Evolutionary conservation across 306 rosid genomes (phyloP).

Genomic region (Vigna angularis): DNA sequence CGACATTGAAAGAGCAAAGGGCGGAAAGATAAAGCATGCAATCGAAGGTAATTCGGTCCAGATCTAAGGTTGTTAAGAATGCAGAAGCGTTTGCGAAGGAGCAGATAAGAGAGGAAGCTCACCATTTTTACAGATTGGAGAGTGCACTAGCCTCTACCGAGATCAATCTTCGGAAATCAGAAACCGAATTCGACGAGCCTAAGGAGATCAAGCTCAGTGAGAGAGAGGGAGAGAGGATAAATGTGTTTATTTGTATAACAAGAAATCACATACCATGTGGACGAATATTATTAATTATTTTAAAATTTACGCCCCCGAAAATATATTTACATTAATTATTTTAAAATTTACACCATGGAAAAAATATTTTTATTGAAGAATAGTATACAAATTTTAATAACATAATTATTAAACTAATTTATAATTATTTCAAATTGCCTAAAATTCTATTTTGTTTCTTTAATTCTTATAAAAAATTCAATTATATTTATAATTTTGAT

Average conservation of each 20-base stretch:
- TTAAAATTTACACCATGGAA: too few species aligned
- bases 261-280: slow-evolving; percentile 36
- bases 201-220: slow-evolving; percentile 56
- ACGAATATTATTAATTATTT: background rate
- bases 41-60: slow-evolving; percentile 56
- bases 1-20: slow-evolving; percentile 22
- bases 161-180: slow-evolving; percentile 53
- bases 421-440: too few species aligned
- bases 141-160: slow-evolving; percentile 43
- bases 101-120: slow-evolving; percentile 50
- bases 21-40: slow-evolving; percentile 42
- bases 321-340: too few species aligned
- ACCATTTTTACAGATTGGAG: slow-evolving; percentile 73
- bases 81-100: slow-evolving; percentile 33
- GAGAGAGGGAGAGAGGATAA: slow-evolving; percentile 22
- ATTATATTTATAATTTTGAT: too few species aligned
- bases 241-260: slow-evolving; percentile 37
- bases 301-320: background rate
- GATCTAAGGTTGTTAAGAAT: slow-evolving; percentile 67
- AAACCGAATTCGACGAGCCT: slow-evolving; percentile 53
- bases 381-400: too few species aligned
- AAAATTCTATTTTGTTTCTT: too few species aligned
- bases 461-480: too few species aligned
- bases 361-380: too few species aligned
- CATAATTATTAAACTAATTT: too few species aligned